These are phyloP conservation scores for Zygosaccharomyces pseudobailii DNA, from an alignment of 1,139 yeast genomes.

Conservation along the genomic window DNA sequence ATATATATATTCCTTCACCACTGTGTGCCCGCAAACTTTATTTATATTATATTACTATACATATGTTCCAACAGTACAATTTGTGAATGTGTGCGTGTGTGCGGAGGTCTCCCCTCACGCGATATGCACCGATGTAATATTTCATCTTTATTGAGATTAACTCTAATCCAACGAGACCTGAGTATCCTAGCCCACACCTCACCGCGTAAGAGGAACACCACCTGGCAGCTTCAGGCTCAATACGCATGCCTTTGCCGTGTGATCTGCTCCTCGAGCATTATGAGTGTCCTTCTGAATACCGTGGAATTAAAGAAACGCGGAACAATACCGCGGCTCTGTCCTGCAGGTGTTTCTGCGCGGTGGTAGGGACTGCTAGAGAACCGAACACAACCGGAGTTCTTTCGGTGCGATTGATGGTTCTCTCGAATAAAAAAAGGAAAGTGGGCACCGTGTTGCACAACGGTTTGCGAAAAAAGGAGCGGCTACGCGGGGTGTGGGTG, in stretches of 20 bases:
- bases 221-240: too few species aligned
- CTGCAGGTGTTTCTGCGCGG: not conserved
- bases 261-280: not conserved
- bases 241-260: not conserved
- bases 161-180: not conserved
- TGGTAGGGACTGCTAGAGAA: not conserved
- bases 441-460: not conserved
- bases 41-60: not conserved
- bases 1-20: too few species aligned
- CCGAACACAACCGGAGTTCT: not conserved
- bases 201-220: not conserved
- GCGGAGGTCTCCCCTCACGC: not conserved
- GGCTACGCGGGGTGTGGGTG: not conserved
- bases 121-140: not conserved
- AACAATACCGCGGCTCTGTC: not conserved
- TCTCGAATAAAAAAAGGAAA: not conserved
- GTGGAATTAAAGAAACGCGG: not conserved
- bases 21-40: too few species aligned
- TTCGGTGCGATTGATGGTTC: too few species aligned
- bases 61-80: not conserved
- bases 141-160: not conserved
- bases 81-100: not conserved
- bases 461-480: not conserved
- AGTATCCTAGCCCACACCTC: not conserved
- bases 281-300: not conserved